A percentile compares a stretch with the other conserved stretches of the same genome.
These are phyloP conservation scores for Daedalea quercina DNA, from an alignment of 768 basidiomycete species.

Conservation along the genomic window DNA sequence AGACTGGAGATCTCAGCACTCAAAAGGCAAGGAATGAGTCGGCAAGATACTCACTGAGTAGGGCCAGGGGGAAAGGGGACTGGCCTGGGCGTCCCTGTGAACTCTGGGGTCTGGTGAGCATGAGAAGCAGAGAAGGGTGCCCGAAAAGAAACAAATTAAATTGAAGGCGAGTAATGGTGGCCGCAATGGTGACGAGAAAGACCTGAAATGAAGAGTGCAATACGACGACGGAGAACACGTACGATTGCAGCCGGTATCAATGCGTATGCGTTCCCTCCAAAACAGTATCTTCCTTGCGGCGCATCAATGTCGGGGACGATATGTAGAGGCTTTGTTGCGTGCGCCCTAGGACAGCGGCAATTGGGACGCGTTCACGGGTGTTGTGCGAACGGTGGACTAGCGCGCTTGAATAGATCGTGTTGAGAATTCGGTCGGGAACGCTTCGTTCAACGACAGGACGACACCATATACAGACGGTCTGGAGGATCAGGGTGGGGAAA, in stretches of 20 bases:
- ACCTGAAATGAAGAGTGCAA: constrained; percentile 9
- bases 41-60: constrained; percentile 8
- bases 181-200: constrained; percentile 6
- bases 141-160: neutral
- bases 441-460: neutral
- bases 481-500: neutral
- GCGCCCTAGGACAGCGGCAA: too few relatives aligned
- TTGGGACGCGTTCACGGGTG: too few relatives aligned
- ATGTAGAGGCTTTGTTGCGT: neutral
- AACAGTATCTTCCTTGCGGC: neutral
- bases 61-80: constrained; percentile 1
- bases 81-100: constrained; percentile 8
- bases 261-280: constrained; percentile 1
- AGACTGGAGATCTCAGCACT: constrained; percentile 6
- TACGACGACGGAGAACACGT: constrained; percentile 9
- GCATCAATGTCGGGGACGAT: neutral
- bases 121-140: constrained; percentile 4
- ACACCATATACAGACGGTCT: neutral
- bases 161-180: neutral
- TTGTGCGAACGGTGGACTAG: too few relatives aligned
- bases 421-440: too few relatives aligned
- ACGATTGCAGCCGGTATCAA: constrained; percentile 12
- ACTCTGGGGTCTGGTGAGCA: constrained; percentile 9
- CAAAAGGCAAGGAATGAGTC: neutral
- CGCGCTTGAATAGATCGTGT: too few relatives aligned